Evolutionary conservation across 257 asterid genomes (phyloP), one percentile per base, ranked within the genome.

Genomic region (Paraleonurus japonicus): DNA sequence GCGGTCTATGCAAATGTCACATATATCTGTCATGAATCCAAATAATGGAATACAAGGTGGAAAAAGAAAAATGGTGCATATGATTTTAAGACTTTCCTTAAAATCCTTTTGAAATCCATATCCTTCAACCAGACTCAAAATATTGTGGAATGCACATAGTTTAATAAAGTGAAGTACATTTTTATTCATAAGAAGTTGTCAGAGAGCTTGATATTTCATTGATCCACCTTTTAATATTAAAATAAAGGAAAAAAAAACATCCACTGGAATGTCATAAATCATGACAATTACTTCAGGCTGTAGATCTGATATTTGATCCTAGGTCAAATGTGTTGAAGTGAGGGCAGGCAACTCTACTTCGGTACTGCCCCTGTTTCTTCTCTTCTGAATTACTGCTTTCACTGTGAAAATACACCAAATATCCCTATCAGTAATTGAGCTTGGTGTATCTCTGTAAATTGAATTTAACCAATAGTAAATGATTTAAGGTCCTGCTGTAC

Each of bases 311-410:
- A 27, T 2, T 24, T 70, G 58, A 55, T 48, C 69, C 28, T 68
- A 30, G 53, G 43, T 51, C 22, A 17, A 54, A 13, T 28, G 39
- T 24, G 24, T 16, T 50, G 51, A 58, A 50, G 28, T 19, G 50
- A 27, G 35, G 10, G 27, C 16, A 39, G 7, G 16, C 37, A 30
- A 59, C 43, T 67, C 64, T 53, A 62, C 24, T 48, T 5, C 24
- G n/a, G 57, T 50, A 45, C 47, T 55, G 30, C 32, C 39, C 33
- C 47, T 61, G 60, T 62, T 58, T 69, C 27, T 39, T 79, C 69
- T 30, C 39, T 48, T 61, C 41, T 23, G 15, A 43, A 22, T 45
- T 59, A 3, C 4, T 19, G 8, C 22, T 27, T 61, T 53, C 39
- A 5, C 67, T 20, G 9, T 37, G 63, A 45, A 64, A 71, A 30